Evolutionary conservation across 2,329 filamentous ascomycete species (phyloP).

Genomic region (Aspergillus sp.): DNA sequence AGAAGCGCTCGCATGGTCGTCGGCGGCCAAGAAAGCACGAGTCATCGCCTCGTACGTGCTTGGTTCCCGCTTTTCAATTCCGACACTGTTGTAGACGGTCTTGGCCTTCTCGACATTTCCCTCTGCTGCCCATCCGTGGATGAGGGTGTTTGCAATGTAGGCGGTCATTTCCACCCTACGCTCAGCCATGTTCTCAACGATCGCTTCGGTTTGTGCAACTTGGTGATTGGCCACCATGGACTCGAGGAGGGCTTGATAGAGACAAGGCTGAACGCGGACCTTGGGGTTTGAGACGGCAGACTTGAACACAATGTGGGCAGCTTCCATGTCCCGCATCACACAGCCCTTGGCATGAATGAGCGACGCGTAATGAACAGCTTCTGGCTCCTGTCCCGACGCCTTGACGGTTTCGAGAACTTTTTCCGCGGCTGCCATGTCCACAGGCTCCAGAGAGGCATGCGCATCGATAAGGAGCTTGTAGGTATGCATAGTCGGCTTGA

Average conservation of each 20-base stretch:
- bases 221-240: constrained; percentile 93
- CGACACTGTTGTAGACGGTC: constrained; percentile 75
- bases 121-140: constrained; percentile 91
- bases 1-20: constrained; percentile 75
- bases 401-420: constrained; percentile 77
- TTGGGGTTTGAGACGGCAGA: constrained; percentile 67
- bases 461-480: constrained; percentile 97
- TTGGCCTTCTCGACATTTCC: constrained; percentile 77
- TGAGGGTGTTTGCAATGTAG: constrained; percentile 97
- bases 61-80: constrained; percentile 78
- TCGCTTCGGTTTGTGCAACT: constrained; percentile 70
- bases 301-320: constrained; percentile 79
- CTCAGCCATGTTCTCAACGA: constrained; percentile 73
- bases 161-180: constrained; percentile 82
- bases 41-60: constrained; percentile 99
- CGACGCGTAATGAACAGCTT: constrained; percentile 93
- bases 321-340: constrained; percentile 85
- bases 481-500: constrained; percentile 89
- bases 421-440: constrained; percentile 86
- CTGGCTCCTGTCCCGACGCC: constrained; percentile 70
- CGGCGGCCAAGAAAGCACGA: constrained; percentile 80
- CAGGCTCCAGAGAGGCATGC: constrained; percentile 87
- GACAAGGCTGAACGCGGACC: constrained; percentile 73
- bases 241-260: constrained; percentile 97
- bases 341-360: constrained; percentile 95